Evolutionary conservation across 2,329 filamentous ascomycete species (phyloP), one percentile per base, ranked within the genome.

Genomic region (Clathrospora elynae): DNA sequence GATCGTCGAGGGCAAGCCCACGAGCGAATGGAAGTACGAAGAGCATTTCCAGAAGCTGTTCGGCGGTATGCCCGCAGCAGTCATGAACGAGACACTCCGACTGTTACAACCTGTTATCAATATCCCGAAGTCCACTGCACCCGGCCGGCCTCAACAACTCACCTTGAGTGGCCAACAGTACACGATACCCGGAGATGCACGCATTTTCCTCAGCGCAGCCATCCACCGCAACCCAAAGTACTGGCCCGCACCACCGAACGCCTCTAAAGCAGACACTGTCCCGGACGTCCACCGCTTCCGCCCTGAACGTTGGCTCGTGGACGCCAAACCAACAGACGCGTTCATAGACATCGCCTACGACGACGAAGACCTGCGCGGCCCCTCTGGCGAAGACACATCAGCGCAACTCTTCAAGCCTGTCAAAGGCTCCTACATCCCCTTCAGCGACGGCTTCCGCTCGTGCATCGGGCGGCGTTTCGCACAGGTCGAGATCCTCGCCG

Each of bases 71-170:
- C 72, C 85, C 7, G 88, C 85, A 12, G 88, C 88, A 3, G 80
- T 86, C 56, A 80, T 92, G 77, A 88, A 90, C 61, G 88, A 93
- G 73, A 84, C 85, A 24, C 76, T 93, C 38, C 83, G 89, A 8
- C 60, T 90, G 28, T 76, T 89, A 46, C 87, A 88, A 2, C 83
- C 88, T 0, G 85, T 89, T 12, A 73, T 83, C 29, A 80, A 79
- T 37, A 85, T 93, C 17, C 88, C 88, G 18, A 93, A 93, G 71
- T 78, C 75, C 10, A 76, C 74, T 1, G 47, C 63, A 16, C 64
- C 61, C 5, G 71, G 64, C 20, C 60, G 54, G 23, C 71, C 74
- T 36, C 84, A 90, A 68, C 64, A 74, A 13, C 63, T 92, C 28
- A 76, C 68, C 2, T 65, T 88, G 29, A 74, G 81, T 37, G 86